phyloP scores from a whole-genome alignment of 2,329 filamentous ascomycete genomes.

The Trichoderma sp. region DNA sequence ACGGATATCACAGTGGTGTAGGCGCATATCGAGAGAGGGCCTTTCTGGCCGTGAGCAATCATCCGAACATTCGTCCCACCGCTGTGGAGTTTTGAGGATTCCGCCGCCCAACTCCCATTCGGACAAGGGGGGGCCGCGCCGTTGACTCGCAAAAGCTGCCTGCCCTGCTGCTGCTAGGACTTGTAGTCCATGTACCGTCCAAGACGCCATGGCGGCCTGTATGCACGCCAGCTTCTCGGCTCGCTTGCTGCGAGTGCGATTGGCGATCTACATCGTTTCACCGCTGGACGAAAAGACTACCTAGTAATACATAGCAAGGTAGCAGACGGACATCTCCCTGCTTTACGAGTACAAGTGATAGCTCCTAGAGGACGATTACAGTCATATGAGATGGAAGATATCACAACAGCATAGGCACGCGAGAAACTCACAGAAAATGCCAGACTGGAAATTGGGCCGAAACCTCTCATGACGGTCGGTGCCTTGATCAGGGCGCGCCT shows the following conservation, averaged over 20 bases:
- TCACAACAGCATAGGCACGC: not conserved
- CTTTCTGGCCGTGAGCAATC: too few relatives aligned
- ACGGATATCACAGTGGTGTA: too few relatives aligned
- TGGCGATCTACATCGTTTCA: slow-evolving; percentile 26
- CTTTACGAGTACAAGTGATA: not conserved
- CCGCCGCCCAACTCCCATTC: too few relatives aligned
- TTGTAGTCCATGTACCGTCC: not conserved
- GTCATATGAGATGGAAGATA: not conserved
- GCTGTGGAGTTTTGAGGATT: too few relatives aligned
- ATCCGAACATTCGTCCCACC: too few relatives aligned
- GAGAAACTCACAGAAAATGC: not conserved
- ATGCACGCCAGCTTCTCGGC: slow-evolving; percentile 25
- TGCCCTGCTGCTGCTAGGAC: not conserved
- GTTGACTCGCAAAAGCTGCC: slow-evolving; percentile 16
- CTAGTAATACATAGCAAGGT: too few relatives aligned
- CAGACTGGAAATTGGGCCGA: slow-evolving; percentile 6
- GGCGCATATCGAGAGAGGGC: too few relatives aligned
- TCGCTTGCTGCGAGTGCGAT: slow-evolving; percentile 25
- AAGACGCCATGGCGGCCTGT: not conserved
- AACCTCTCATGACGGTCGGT: not conserved
- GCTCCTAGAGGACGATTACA: not conserved
- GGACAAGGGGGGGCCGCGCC: not conserved
- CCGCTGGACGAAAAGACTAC: slow-evolving; percentile 10
- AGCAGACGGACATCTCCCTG: not conserved
- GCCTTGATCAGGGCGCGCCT: slow-evolving; percentile 23